Evolutionary conservation across 441 rosid species (phyloP).

Genomic region (Geranium incanum): DNA sequence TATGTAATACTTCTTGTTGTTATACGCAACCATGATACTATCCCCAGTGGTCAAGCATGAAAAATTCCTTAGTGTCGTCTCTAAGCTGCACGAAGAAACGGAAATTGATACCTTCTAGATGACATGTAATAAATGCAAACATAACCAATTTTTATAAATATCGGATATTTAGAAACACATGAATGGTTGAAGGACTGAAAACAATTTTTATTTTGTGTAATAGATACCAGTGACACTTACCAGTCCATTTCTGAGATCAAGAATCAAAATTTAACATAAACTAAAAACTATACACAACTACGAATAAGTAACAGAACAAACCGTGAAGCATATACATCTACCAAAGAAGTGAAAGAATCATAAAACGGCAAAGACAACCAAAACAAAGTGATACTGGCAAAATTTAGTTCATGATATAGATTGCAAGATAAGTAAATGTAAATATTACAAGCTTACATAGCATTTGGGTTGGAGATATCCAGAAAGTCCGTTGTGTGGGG

Average conservation of each 20-base stretch:
- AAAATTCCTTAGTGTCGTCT: conserved; percentile 59
- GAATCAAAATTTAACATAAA: not conserved
- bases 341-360: too few species aligned
- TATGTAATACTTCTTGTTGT: conserved; percentile 52
- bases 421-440: not conserved
- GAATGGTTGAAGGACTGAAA: not conserved
- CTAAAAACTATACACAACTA: not conserved
- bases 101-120: not conserved
- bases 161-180: not conserved
- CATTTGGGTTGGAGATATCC: conserved; percentile 51
- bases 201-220: not conserved
- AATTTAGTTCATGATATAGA: not conserved
- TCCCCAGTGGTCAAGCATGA: conserved; percentile 64
- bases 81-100: conserved; percentile 38
- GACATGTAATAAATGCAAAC: not conserved
- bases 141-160: not conserved
- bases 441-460: conserved; percentile 27
- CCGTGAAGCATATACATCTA: too few species aligned
- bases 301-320: too few species aligned
- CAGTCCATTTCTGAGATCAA: not conserved
- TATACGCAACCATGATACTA: conserved; percentile 61
- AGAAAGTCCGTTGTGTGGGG: conserved; percentile 47
- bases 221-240: not conserved
- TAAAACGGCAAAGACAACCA: too few species aligned
- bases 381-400: too few species aligned